Evolutionary conservation across 2,329 filamentous ascomycete genomes (phyloP).

Genomic region (Atkinsonella hypoxylon): DNA sequence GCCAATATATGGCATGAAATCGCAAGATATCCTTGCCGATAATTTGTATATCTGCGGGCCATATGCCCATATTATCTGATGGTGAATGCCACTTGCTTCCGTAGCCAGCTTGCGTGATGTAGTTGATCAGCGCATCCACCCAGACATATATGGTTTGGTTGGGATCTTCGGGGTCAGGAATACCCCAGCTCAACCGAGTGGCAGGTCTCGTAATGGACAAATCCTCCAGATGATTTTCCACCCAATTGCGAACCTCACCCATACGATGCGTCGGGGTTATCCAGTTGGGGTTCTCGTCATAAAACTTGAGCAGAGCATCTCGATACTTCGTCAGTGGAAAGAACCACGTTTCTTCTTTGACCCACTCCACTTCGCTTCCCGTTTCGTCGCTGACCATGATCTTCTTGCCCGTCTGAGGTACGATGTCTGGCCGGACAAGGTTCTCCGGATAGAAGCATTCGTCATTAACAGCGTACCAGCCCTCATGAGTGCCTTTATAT

Average conservation of each 20-base stretch:
- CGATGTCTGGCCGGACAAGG: conserved; percentile 59
- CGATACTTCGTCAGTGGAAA: conserved; percentile 79
- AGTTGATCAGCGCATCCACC: conserved; percentile 93
- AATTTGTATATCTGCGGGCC: conserved; percentile 87
- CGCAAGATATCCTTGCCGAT: conserved; percentile 94
- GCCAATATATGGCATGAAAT: conserved; percentile 98
- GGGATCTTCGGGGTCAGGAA: conserved; percentile 73
- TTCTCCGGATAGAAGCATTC: conserved; percentile 88
- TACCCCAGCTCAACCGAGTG: conserved; percentile 73
- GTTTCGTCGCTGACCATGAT: conserved; percentile 78
- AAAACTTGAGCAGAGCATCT: conserved; percentile 69
- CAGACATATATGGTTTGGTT: conserved; percentile 95
- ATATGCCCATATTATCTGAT: conserved; percentile 50
- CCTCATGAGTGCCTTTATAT: conserved; percentile 76
- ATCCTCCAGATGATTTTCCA: conserved; percentile 68
- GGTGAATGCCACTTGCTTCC: conserved; percentile 48
- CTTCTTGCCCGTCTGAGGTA: conserved; percentile 71
- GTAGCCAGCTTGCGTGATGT: conserved; percentile 79
- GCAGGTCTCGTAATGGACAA: conserved; percentile 78
- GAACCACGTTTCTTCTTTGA: conserved; percentile 86
- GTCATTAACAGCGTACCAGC: conserved; percentile 95
- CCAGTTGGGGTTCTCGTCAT: conserved; percentile 64
- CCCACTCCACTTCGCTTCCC: conserved; percentile 89
- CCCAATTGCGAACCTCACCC: conserved; percentile 67
- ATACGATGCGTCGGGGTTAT: conserved; percentile 62